Evolutionary conservation across 805 yeast genomes (phyloP).

Genomic region (Ogataea paradorogensis): DNA sequence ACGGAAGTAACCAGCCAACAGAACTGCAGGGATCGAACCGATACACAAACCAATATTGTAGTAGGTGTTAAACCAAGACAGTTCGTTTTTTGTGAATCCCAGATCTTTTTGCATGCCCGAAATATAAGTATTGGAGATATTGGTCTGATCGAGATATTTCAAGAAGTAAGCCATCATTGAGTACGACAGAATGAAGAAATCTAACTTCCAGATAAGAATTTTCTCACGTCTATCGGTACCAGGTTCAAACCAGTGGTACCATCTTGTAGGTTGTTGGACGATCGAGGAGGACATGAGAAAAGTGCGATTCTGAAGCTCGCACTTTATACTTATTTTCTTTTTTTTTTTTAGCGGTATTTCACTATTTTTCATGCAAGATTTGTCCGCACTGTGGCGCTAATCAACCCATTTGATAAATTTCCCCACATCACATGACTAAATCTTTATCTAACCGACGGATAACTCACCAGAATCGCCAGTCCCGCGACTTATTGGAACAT

Average conservation of each 20-base stretch:
- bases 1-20: conserved; percentile 34
- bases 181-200: conserved; percentile 36
- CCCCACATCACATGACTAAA: not conserved
- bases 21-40: conserved; percentile 60
- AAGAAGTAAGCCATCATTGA: conserved; percentile 20
- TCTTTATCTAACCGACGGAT: not conserved
- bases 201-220: conserved; percentile 17
- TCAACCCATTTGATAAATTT: not conserved
- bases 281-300: conserved; percentile 4
- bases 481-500: conserved; percentile 33
- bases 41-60: conserved; percentile 50
- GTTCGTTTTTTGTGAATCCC: conserved; percentile 21
- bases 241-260: conserved; percentile 18
- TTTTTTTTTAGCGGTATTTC: conserved; percentile 6
- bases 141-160: conserved; percentile 58
- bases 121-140: conserved; percentile 59
- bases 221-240: conserved; percentile 13
- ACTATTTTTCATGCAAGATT: conserved; percentile 5
- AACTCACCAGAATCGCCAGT: conserved; percentile 63
- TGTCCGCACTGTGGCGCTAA: conserved; percentile 6
- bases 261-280: conserved; percentile 4
- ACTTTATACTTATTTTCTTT: not conserved
- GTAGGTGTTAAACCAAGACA: conserved; percentile 26
- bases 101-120: conserved; percentile 59
- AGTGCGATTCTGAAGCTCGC: not conserved